Base-by-base conservation (phyloP, 371 early-diverging fungal species). In the Syncephalastrum monosporum region DNA sequence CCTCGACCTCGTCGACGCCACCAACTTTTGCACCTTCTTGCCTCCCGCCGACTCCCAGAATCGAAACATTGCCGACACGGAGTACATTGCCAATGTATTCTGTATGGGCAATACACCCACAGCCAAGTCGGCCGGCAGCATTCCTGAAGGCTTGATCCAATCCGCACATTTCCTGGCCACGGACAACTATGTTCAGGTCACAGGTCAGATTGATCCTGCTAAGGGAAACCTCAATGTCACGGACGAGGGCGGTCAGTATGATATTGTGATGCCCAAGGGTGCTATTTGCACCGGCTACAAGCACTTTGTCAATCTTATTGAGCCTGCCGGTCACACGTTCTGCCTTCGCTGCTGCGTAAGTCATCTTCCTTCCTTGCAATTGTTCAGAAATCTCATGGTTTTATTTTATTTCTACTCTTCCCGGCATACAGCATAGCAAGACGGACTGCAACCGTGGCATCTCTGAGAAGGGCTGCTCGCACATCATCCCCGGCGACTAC, bases 321-420 rank as follows among this genome's bases (percentile, higher is more conserved):
- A 84, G 62, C 84, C 84, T 21, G 59, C 67, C 17, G 52, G 55
- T 1, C 57, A 75, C 52, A 75, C 74, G 42, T 84, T 77, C 61
- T 84, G 84, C 68, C 69, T 84, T 56, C 80, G 84, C 50, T 83
- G 82, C 63, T 85, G 85, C 60, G 74, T 70, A 70, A 70, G 71
- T 74, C 13, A 5, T 49, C 17, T 29, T 21, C 38, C 10, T 55
- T 4, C 14, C 15, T 10, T 33, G 38, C 10, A 8, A 33, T 33
- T 33, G 38, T 2, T 21, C 21, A 21, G 21, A 21, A 33, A 33
- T 5, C 38, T 33, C 38, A 33, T 16, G 1, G 6, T 12, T 14
- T 45, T 6, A 4, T 38, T 38, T 42, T 38, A 21, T 21, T 21
- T 21, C 2, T 21, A 21, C 21, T 21, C 2, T 21, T 21, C 21